Base-by-base conservation (phyloP, 805 yeast genomes). In the Nakazawaea molendinolei region DNA sequence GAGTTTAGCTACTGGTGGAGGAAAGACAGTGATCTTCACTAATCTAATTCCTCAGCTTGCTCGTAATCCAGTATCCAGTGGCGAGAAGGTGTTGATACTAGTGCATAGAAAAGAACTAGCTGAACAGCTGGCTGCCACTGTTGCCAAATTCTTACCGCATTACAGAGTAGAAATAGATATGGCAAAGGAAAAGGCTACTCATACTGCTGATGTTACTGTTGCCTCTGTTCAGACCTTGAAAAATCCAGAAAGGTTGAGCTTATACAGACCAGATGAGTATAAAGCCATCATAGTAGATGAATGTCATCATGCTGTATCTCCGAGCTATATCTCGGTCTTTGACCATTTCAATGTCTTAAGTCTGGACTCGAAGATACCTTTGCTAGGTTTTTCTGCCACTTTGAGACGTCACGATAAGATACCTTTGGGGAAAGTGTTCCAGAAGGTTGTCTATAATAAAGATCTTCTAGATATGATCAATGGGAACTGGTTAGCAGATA, bases 1-100 rank as follows among this genome's bases (percentile, higher is more conserved):
- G 2, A 81, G 86, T 20, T 55, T 89, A 25, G 95, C 96, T 10
- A 90, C 97, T 0, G 97, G 97, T 0, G 92, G 95, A 9, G 97
- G 97, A 5, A 89, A 89, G 49, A 89, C 97, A 0, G 86, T 86
- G 9, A 76, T 85, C 1, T 82, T 86, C 51, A 56, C 83, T 0
- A 70, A 70, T 44, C 45, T 81, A 28, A 70, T 82, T 3, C 68
- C 74, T 0, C 50, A 59, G 21, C 23, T 60, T 5, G 49, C 56
- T 1, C 28, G 31, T 5, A 44, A 58, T 23, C 39, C 48, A 4
- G 23, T 30, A 7, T 48, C 56, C 3, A 40, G 52, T 19, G 66
- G 70, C 0, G 44, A 48, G 21, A 66, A 63, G 39, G 61, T 71
- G 0, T 56, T 89, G 45, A 72, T 89, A 2, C 55, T 90, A 16